phyloP scores from a whole-genome alignment of 192 early-diverging fungal genomes.

The Mortierella hygrophila region DNA sequence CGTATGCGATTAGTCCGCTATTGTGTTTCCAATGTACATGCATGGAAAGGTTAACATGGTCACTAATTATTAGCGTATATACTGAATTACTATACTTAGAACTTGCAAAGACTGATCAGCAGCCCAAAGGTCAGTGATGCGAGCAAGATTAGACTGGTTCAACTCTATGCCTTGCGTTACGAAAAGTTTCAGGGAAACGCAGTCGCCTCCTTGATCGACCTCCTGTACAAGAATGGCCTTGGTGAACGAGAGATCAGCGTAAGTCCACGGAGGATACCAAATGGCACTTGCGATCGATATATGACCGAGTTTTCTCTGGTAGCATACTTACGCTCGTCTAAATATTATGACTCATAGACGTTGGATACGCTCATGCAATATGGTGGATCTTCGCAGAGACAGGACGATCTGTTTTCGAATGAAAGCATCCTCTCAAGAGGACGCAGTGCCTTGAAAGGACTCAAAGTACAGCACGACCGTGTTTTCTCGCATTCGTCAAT shows the following conservation, averaged over 20 bases:
- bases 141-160: conserved; percentile 83
- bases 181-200: conserved; percentile 85
- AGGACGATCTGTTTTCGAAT: conserved; percentile 92
- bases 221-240: conserved; percentile 78
- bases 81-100: conserved; percentile 46
- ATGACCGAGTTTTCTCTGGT: background rate
- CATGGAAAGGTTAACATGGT: background rate
- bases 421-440: conserved; percentile 88
- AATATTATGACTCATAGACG: conserved; percentile 52
- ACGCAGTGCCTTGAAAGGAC: conserved; percentile 91
- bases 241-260: conserved; percentile 80
- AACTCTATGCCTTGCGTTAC: conserved; percentile 93
- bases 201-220: conserved; percentile 77
- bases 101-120: conserved; percentile 77
- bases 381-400: conserved; percentile 82
- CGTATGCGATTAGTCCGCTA: background rate
- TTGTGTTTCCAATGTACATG: background rate
- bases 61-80: background rate
- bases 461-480: conserved; percentile 69
- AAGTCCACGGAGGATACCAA: conserved; percentile 24
- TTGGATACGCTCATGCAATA: conserved; percentile 82
- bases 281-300: background rate
- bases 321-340: background rate
- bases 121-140: conserved; percentile 76
- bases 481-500: conserved; percentile 1